phyloP scores from a whole-genome alignment of 495 filamentous ascomycete genomes.

The Hypoxylon crocopeplum region DNA sequence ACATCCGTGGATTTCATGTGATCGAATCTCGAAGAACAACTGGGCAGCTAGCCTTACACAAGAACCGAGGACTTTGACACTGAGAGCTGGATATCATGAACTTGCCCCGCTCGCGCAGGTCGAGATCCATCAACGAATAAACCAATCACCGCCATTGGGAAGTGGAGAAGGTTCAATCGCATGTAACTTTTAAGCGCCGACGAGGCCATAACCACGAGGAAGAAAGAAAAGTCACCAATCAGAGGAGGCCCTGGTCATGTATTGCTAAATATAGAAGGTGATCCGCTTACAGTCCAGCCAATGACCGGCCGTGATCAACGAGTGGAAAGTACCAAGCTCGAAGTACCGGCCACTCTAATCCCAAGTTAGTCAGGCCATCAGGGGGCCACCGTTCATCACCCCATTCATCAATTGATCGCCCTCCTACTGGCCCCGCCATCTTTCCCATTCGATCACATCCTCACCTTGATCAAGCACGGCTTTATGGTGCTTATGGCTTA shows the following conservation, averaged over 20 bases:
- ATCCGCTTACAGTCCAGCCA: conserved; percentile 9
- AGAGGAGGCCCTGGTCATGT: conserved; percentile 1
- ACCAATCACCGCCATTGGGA: conserved; percentile 12
- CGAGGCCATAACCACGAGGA: conserved; percentile 26
- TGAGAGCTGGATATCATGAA: conserved; percentile 16
- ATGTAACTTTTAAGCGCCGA: conserved; percentile 34
- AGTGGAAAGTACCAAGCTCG: background rate
- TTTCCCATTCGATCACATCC: conserved; percentile 19
- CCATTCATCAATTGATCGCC: conserved; percentile 11
- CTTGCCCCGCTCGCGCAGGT: conserved; percentile 13
- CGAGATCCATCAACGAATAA: conserved; percentile 7
- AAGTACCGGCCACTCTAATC: conserved; percentile 29
- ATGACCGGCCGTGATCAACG: conserved; percentile 4
- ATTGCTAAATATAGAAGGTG: conserved; percentile 29
- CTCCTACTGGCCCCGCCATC: conserved; percentile 1
- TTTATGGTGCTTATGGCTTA: conserved; percentile 2
- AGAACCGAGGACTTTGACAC: background rate
- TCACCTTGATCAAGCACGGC: conserved; percentile 13
- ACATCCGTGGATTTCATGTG: no score
- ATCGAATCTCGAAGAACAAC: no score
- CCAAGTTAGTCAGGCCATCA: conserved; percentile 21
- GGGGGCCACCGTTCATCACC: no score
- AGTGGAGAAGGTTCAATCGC: conserved; percentile 6
- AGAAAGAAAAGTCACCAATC: conserved; percentile 14
- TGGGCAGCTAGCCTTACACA: background rate